phyloP scores from a whole-genome alignment of 306 rosid genomes.

The Cucumis cinereus region DNA sequence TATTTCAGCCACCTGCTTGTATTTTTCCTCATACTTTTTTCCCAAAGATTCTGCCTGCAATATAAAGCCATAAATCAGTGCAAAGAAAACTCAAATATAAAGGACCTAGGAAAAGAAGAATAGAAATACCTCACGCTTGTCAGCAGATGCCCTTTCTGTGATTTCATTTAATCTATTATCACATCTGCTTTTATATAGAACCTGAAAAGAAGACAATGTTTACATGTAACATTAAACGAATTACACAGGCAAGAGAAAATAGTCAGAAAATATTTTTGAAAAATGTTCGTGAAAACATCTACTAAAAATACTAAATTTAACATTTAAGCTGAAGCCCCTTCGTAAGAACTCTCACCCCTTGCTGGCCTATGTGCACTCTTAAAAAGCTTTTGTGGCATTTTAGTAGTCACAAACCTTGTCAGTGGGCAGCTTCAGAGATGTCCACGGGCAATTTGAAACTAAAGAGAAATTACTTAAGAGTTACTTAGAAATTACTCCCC shows the following conservation, averaged over 20 bases:
- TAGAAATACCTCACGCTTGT: constrained; percentile 73
- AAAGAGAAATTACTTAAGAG: no score
- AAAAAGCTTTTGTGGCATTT: no score
- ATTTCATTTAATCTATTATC: constrained; percentile 87
- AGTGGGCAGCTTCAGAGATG: no score
- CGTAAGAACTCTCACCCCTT: not conserved
- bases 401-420: no score
- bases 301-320: not conserved
- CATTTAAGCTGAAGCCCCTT: not conserved
- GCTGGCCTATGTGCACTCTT: not conserved
- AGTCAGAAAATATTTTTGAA: not conserved
- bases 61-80: constrained; percentile 1
- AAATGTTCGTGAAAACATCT: not conserved
- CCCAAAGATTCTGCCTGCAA: constrained; percentile 67
- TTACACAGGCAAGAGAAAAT: not conserved
- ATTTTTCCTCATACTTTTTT: constrained; percentile 85
- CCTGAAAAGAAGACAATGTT: constrained; percentile 30
- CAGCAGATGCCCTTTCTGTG: constrained; percentile 89
- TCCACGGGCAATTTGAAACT: no score
- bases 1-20: constrained; percentile 84
- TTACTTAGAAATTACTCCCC: no score
- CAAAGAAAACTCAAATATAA: not conserved
- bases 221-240: not conserved
- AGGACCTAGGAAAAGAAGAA: not conserved
- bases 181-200: constrained; percentile 81